Evolutionary conservation across 768 basidiomycete species (phyloP), one percentile per base, ranked within the genome.

Genomic region (Suillus clintonianus): DNA sequence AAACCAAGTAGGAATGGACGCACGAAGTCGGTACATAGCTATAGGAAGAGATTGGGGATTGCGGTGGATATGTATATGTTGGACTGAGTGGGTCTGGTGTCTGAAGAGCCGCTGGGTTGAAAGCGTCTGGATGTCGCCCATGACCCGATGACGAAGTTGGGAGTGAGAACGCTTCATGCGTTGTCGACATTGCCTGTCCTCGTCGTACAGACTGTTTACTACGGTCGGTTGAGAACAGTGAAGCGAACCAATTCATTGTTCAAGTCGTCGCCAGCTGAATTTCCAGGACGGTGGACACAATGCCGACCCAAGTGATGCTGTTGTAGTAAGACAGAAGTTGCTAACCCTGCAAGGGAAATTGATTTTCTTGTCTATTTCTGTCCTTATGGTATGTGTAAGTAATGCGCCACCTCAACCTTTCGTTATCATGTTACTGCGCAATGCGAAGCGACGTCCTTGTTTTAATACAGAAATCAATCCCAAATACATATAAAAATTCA

Each of bases 111-210:
- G 86, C 85, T 64, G 84, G 77, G 66, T 81, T 83, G 80, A 87
- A 89, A 17, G 85, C 80, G 70, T 88, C 88, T 27, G 84, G 84
- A 70, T 86, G 86, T 37, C 83, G 63, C 55, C 78, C 67, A 64
- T 81, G 78, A 61, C 79, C 78, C 17, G 90, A 90, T 30, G 91
- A 90, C 30, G 88, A 85, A 4, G 87, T 87, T 51, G 92, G 91
- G 39, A 97, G 82, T 56, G 91, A 90, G 78, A 96, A 96, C 65
- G 95, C 94, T 74, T 95, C 94, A 72, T 90, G 86, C 7, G 94
- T 95, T 17, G 86, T 87, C 37, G 85, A 86, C 67, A 95, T 85
- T 34, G 90, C 86, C 74, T 89, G 88, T 61, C 85, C 83, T 72
- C 83, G 83, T 63, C 86, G 78, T 39, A 81, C 70, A 65, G 80